These are phyloP conservation scores for Tuber microsphaerosporum DNA, from an alignment of 495 filamentous ascomycete species.

Conservation along the genomic window DNA sequence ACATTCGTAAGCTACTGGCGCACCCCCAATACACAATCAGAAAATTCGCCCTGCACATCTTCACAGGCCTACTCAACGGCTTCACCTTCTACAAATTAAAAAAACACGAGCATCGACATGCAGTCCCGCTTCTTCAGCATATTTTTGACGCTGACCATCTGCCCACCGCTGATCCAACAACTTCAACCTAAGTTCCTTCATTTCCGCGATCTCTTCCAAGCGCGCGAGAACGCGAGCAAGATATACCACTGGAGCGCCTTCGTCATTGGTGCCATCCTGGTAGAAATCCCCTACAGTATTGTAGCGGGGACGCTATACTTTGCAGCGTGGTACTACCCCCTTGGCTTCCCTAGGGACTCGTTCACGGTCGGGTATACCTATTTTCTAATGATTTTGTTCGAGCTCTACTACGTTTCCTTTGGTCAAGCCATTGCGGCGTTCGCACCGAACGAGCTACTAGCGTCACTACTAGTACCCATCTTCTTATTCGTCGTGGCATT, in stretches of 20 bases:
- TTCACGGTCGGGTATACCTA: slow-evolving; percentile 34
- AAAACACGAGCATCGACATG: slow-evolving; percentile 39
- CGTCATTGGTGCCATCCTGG: slow-evolving; percentile 58
- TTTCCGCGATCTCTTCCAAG: slow-evolving; percentile 60
- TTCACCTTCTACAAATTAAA: slow-evolving; percentile 48
- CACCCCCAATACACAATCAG: slow-evolving; percentile 47
- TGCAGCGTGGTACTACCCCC: slow-evolving; percentile 58
- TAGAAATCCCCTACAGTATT: slow-evolving; percentile 66
- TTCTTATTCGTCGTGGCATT: slow-evolving; percentile 59
- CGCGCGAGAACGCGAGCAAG: slow-evolving; percentile 61
- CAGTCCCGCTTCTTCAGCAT: slow-evolving; percentile 44
- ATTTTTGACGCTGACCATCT: slow-evolving; percentile 44
- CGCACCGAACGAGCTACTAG: slow-evolving; percentile 64
- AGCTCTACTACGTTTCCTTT: slow-evolving; percentile 66
- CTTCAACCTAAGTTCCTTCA: slow-evolving; percentile 65
- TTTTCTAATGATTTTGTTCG: slow-evolving; percentile 54
- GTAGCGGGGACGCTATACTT: slow-evolving; percentile 55
- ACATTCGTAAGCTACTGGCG: slow-evolving; percentile 44
- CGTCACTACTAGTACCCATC: slow-evolving; percentile 59
- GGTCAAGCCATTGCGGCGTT: slow-evolving; percentile 71
- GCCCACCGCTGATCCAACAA: slow-evolving; percentile 48
- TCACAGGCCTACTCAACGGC: slow-evolving; percentile 51
- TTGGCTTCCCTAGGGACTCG: slow-evolving; percentile 41
- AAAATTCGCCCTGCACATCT: slow-evolving; percentile 45
- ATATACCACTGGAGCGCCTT: slow-evolving; percentile 69